These are phyloP conservation scores for Aegilops umbellulata DNA, from an alignment of 176 grass and related monocot species.

Conservation along the genomic window DNA sequence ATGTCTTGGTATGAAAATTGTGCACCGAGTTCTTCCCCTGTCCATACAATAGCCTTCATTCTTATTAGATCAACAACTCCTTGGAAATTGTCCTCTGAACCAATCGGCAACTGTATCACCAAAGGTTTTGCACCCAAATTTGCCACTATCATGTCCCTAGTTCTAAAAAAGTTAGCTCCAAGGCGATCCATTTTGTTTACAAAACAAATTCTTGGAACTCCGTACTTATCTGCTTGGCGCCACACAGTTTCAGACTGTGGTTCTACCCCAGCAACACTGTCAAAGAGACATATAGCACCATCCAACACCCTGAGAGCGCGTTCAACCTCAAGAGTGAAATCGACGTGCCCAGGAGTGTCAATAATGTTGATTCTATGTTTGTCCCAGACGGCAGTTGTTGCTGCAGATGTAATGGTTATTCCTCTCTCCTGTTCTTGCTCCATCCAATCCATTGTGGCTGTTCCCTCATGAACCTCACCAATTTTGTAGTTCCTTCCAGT, in stretches of 20 bases:
- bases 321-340: slow-evolving; percentile 98
- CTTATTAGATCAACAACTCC: slow-evolving; percentile 87
- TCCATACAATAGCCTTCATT: slow-evolving; percentile 97
- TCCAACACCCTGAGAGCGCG: slow-evolving; percentile 94
- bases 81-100: slow-evolving; percentile 91
- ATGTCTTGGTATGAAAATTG: slow-evolving; percentile 85
- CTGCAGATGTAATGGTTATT: slow-evolving; percentile 97
- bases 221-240: slow-evolving; percentile 98
- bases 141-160: slow-evolving; percentile 93
- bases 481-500: slow-evolving; percentile 98
- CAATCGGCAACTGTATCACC: slow-evolving; percentile 91
- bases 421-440: slow-evolving; percentile 98
- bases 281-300: slow-evolving; percentile 96
- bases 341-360: slow-evolving; percentile 94
- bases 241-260: slow-evolving; percentile 99
- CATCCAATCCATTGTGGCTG: slow-evolving; percentile 99
- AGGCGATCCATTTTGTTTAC: slow-evolving; percentile 98
- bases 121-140: slow-evolving; percentile 97
- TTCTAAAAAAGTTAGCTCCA: slow-evolving; percentile 95
- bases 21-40: slow-evolving; percentile 90
- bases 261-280: slow-evolving; percentile 97
- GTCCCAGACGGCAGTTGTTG: slow-evolving; percentile 94
- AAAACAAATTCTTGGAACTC: slow-evolving; percentile 95
- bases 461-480: slow-evolving; percentile 96
- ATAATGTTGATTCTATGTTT: slow-evolving; percentile 99